A percentile compares a stretch with the other conserved stretches of the same genome.
These are phyloP conservation scores for Exophiala aquamarina DNA, from an alignment of 2,329 filamentous ascomycete genomes.

Conservation along the genomic window DNA sequence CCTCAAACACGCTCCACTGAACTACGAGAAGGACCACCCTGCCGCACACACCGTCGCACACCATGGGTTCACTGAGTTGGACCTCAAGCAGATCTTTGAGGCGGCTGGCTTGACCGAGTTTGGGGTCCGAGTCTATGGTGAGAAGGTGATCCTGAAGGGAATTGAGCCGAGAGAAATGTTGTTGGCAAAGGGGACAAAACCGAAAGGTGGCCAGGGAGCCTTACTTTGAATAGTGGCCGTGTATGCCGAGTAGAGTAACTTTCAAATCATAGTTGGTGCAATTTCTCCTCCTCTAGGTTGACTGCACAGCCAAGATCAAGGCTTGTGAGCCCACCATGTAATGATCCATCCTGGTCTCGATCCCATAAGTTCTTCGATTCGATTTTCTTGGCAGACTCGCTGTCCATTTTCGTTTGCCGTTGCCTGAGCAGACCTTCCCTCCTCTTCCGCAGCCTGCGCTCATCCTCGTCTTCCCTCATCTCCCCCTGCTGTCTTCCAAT, in stretches of 20 bases:
- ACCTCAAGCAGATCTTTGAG: constrained; percentile 62
- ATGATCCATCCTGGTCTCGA: too few species aligned
- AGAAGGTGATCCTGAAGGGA: constrained; percentile 18
- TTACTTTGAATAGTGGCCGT: too few species aligned
- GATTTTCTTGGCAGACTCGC: constrained; percentile 9
- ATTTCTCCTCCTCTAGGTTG: neutral
- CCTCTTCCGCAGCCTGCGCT: constrained; percentile 40
- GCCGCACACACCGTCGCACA: constrained; percentile 60
- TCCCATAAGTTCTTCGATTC: too few species aligned
- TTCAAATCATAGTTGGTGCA: neutral
- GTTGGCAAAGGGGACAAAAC: constrained; percentile 24
- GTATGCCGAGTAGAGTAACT: too few species aligned
- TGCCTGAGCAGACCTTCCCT: constrained; percentile 42
- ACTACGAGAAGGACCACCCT: constrained; percentile 29
- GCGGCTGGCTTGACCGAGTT: constrained; percentile 55
- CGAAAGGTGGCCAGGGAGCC: neutral
- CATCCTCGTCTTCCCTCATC: constrained; percentile 30
- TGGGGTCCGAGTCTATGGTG: constrained; percentile 17
- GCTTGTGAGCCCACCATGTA: constrained; percentile 15
- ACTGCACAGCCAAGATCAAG: neutral
- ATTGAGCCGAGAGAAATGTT: constrained; percentile 21
- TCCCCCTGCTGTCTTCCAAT: constrained; percentile 23
- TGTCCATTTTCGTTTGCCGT: constrained; percentile 22
- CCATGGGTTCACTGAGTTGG: constrained; percentile 63
- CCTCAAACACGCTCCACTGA: constrained; percentile 49